Conservation (phyloP, 2,329 filamentous ascomycete genomes). For the Pseudocercospora fijiensis region DNA sequence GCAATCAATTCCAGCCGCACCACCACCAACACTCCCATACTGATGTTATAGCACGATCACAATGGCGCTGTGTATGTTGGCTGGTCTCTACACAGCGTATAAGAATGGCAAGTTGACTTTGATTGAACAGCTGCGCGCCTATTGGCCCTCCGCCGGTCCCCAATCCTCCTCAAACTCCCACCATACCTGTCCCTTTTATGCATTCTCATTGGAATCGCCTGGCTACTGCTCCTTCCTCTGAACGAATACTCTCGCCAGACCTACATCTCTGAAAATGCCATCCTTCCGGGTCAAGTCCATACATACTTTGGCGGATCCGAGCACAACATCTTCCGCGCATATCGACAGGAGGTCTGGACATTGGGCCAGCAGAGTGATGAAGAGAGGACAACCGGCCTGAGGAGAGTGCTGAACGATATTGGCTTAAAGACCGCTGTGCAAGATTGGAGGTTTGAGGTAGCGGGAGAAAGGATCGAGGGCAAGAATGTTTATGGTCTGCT, state of each 20-base stretch:
- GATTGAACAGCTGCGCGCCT: slow-evolving; percentile 50
- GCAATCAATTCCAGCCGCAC: neutral
- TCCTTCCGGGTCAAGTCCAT: slow-evolving; percentile 93
- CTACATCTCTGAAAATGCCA: slow-evolving; percentile 96
- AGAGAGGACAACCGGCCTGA: slow-evolving; percentile 56
- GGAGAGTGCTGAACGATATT: slow-evolving; percentile 70
- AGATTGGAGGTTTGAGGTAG: slow-evolving; percentile 79
- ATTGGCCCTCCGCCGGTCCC: slow-evolving; percentile 73
- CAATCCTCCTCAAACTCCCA: slow-evolving; percentile 76
- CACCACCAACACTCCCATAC: neutral
- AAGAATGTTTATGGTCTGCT: slow-evolving; percentile 94
- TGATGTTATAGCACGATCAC: neutral
- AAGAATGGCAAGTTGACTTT: neutral
- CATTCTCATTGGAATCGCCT: slow-evolving; percentile 79
- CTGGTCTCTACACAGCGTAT: too few relatives aligned
- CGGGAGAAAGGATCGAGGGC: slow-evolving; percentile 70
- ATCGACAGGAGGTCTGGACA: slow-evolving; percentile 75
- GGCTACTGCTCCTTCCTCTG: slow-evolving; percentile 85
- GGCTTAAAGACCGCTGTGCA: slow-evolving; percentile 87
- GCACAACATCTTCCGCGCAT: slow-evolving; percentile 89
- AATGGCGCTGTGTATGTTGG: slow-evolving; percentile 1
- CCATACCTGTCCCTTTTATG: slow-evolving; percentile 84
- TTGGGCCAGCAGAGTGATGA: slow-evolving; percentile 50
- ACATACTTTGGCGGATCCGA: slow-evolving; percentile 97
- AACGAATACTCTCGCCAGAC: slow-evolving; percentile 88